Percentiles rank a stretch among this genome's conserved stretches.
phyloP scores from a whole-genome alignment of 2,329 filamentous ascomycete species.

The Claviceps sp. region DNA sequence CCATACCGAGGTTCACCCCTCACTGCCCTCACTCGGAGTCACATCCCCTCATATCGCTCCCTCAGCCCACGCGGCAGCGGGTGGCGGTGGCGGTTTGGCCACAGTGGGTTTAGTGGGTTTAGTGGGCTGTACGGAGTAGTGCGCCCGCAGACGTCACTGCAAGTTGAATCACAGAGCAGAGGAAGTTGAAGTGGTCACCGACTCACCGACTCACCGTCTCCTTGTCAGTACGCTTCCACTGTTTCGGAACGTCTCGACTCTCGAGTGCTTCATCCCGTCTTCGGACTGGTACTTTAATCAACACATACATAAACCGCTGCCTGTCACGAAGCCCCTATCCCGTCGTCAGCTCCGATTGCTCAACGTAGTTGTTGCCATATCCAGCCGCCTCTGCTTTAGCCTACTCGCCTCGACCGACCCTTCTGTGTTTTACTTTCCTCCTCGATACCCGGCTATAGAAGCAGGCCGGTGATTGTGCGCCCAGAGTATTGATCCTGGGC shows the following conservation, averaged over 20 bases:
- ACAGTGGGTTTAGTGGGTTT: too few species aligned
- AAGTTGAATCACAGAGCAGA: not conserved
- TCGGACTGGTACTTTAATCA: too few species aligned
- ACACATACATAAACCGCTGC: not conserved
- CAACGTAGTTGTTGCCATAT: not conserved
- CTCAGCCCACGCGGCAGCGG: not conserved
- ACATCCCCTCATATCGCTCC: not conserved
- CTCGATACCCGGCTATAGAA: not conserved
- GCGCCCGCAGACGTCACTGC: not conserved
- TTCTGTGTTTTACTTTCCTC: not conserved
- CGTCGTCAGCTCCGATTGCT: not conserved
- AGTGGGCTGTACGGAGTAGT: not conserved
- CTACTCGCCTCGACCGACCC: not conserved
- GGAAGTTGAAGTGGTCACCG: not conserved
- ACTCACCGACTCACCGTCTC: not conserved
- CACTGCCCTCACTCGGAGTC: not conserved
- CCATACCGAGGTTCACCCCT: not conserved
- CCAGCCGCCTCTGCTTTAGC: not conserved
- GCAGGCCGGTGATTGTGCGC: too few species aligned
- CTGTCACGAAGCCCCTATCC: not conserved
- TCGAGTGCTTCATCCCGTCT: too few species aligned
- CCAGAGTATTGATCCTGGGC: not conserved
- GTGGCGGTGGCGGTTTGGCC: not conserved
- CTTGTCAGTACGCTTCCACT: not conserved
- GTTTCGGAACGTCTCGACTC: too few species aligned